Conservation (phyloP, 345 rosid species). For the Ceriops zippeliana region DNA sequence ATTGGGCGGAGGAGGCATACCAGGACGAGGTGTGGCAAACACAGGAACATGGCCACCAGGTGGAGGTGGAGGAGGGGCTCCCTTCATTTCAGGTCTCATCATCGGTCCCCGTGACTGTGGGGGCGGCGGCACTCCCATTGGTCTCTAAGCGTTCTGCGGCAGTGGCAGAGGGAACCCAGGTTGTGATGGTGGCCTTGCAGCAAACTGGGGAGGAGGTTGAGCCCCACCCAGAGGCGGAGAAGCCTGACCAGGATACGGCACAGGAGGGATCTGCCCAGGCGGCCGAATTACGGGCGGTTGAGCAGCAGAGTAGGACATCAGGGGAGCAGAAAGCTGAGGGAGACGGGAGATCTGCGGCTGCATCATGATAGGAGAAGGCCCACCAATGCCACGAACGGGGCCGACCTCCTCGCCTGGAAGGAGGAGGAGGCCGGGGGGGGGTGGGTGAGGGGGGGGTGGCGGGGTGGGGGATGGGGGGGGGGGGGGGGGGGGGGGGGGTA, state of each 20-base stretch:
- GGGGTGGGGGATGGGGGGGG: too few relatives aligned
- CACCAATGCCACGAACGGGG: constrained; percentile 94
- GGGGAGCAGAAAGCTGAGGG: constrained; percentile 71
- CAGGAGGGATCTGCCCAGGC: constrained; percentile 73
- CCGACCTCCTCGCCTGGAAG: constrained; percentile 99
- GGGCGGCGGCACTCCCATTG: constrained; percentile 36
- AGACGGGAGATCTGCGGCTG: constrained; percentile 94
- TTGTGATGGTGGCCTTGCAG: constrained; percentile 20
- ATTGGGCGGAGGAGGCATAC: constrained; percentile 68
- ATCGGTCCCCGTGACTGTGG: constrained; percentile 58
- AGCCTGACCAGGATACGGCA: constrained; percentile 58
- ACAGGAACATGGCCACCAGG: constrained; percentile 64
- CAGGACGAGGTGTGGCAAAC: constrained; percentile 78
- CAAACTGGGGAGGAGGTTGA: constrained; percentile 51
- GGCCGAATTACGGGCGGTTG: constrained; percentile 67
- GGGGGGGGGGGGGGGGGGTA: constrained; percentile 92
- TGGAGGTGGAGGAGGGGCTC: constrained; percentile 46
- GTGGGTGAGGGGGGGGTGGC: too few relatives aligned
- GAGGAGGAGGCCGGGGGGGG: constrained; percentile 83
- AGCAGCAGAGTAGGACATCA: constrained; percentile 53
- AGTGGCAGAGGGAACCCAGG: constrained; percentile 23
- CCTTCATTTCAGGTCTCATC: constrained; percentile 48
- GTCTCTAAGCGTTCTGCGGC: constrained; percentile 64
- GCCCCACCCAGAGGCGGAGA: constrained; percentile 57
- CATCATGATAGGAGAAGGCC: constrained; percentile 98